Base-by-base conservation (phyloP, 2,329 filamentous ascomycete genomes). In the Claviceps sorghi region DNA sequence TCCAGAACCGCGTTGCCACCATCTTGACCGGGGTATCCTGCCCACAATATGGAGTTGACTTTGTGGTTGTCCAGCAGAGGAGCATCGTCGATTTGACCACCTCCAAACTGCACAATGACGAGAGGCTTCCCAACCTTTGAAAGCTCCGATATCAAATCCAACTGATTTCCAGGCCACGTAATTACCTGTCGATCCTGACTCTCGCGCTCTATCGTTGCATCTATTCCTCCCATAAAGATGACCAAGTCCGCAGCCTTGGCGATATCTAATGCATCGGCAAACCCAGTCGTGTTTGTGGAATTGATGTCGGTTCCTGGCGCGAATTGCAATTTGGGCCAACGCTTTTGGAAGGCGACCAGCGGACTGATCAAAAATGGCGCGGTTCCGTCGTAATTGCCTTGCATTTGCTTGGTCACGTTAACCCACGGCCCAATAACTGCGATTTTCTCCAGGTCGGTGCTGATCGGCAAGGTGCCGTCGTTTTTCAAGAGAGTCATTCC, bases 21-120 rank as follows among this genome's bases (percentile, higher is more conserved):
- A 41, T 74, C 73, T 61, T 82, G 78, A 1, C 79, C 78, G 0
- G 79, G 79, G 53, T 79, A 82, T 0, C 78, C 76, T 0, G 68
- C 75, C 79, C 79, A 82, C 0, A 82, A 57, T 0, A 82, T 60
- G 0, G 75, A 70, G 30, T 67, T 71, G 53, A 82, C 69, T 52
- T 73, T 73, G 1, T 64, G 56, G 51, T 77, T 73, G 4, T 62
- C 63, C 6, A 74, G 60, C 3, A 82, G 59, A 3, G 75, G 68
- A 0, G 72, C 67, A 53, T 72, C 71, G 58, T 82, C 79, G 21
- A 81, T 56, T 58, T 74, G 70, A 13, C 67, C 69, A n/a, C 76
- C 76, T 55, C 77, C 76, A 56, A 79, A 68, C 53, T 78, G 72
- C 1, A 77, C 63, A 1, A 81, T 68, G 1, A 79, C 60, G 29